Evolutionary conservation across 2,329 filamentous ascomycete genomes (phyloP), one percentile per base, ranked within the genome.

Genomic region (Colletotrichum viniferum): DNA sequence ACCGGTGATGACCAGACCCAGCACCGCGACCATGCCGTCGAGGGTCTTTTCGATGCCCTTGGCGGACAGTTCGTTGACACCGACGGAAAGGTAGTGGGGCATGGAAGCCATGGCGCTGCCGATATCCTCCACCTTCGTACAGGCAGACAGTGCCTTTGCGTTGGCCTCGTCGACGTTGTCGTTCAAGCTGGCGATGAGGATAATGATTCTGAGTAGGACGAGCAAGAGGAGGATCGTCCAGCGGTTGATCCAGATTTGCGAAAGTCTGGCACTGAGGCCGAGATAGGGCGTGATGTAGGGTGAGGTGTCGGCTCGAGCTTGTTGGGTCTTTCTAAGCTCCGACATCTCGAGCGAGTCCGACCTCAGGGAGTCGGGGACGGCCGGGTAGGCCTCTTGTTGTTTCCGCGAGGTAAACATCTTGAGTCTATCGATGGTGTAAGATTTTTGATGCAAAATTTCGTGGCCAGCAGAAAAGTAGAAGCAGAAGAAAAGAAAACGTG

Each of bases 51-150:
- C 95, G 78, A 98, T 93, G 71, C 95, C 93, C 63, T 90, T 90
- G 36, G 95, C 95, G 9, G 95, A 94, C 79, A 98, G 87, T 74
- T 95, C 91, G 85, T 99, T 99, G 82, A 98, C 93, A 70, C 97
- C 97, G 67, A 90, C 88, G 3, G 96, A 94, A 82, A 98, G 93
- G 86, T 98, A 98, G 85, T 98, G 94, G 73, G 97, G 97, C 96
- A 98, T 98, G 48, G 97, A 98, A 52, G 96, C 97, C 95, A 99
- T 96, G 76, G 95, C 91, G 83, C 96, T 98, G 77, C 96, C 97
- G 79, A 98, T 92, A 79, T 95, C 95, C 86, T 99, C 96, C 63
- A 98, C 96, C 83, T 94, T 94, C 73, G 93, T 95, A 84, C 97
- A 99, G 78, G 96, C 96, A 68, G 95, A 94, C 69, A 98, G 90